Evolutionary conservation across 1,284 basidiomycete genomes (phyloP).

Genomic region (Trichosporon sp.): DNA sequence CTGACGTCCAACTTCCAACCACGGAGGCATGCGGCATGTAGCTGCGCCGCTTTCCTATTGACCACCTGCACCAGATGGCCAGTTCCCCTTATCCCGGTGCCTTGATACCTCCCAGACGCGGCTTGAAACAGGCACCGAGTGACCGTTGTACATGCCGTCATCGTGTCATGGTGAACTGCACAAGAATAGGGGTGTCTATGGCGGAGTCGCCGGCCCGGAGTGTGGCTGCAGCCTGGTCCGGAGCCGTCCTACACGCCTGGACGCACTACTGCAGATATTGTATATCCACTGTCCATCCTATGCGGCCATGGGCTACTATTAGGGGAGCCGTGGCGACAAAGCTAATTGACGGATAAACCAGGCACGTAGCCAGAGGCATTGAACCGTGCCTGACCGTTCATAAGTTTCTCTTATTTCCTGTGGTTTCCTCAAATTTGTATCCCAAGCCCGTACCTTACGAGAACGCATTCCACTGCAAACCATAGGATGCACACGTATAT

Average conservation of each 20-base stretch:
- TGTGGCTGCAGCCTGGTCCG: too few species aligned
- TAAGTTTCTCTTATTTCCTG: too few species aligned
- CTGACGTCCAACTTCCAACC: neutral
- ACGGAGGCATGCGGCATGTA: neutral
- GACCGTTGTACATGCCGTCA: too few species aligned
- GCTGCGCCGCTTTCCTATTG: neutral
- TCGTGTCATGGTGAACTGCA: too few species aligned
- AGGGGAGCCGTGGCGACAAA: too few species aligned
- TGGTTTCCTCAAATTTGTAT: neutral
- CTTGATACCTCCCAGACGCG: neutral
- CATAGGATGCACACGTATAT: too few species aligned
- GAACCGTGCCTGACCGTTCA: neutral
- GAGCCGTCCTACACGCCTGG: too few species aligned
- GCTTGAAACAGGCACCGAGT: neutral
- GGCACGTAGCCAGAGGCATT: neutral
- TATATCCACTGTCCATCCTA: too few species aligned
- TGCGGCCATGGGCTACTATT: neutral
- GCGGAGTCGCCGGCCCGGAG: too few species aligned
- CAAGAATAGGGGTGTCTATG: neutral
- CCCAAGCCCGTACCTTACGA: neutral
- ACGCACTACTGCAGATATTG: too few species aligned
- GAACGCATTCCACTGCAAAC: too few species aligned
- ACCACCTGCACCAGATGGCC: neutral
- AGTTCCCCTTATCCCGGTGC: neutral
- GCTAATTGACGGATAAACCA: neutral